phyloP scores from a whole-genome alignment of 1,284 basidiomycete genomes.

The Cutaneotrichosporon spelunceum region DNA sequence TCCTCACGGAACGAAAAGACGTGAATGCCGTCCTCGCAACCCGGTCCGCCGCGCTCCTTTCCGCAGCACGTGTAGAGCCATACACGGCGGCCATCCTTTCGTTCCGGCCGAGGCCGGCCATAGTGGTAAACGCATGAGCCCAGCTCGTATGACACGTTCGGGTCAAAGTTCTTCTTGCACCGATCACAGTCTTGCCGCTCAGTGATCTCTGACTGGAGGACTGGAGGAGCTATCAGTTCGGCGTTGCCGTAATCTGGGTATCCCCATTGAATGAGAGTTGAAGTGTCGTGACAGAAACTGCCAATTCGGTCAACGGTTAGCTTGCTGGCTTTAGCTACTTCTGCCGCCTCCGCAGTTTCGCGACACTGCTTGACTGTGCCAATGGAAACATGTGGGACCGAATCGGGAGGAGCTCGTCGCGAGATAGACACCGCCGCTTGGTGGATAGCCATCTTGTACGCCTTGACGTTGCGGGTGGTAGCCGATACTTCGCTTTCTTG shows the following conservation, averaged over 20 bases:
- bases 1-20: slow-evolving; percentile 54
- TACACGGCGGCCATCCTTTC: slow-evolving; percentile 40
- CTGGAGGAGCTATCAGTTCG: slow-evolving; percentile 49
- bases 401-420: slow-evolving; percentile 63
- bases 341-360: slow-evolving; percentile 60
- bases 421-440: slow-evolving; percentile 47
- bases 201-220: slow-evolving; percentile 40
- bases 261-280: slow-evolving; percentile 64
- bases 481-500: slow-evolving; percentile 45
- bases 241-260: slow-evolving; percentile 58
- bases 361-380: slow-evolving; percentile 71
- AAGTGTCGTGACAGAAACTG: slow-evolving; percentile 59
- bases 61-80: slow-evolving; percentile 53
- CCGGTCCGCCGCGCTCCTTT: slow-evolving; percentile 57
- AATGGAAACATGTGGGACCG: slow-evolving; percentile 65
- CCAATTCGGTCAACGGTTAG: slow-evolving; percentile 59
- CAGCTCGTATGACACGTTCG: slow-evolving; percentile 55
- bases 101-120: slow-evolving; percentile 58
- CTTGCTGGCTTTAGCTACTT: slow-evolving; percentile 59
- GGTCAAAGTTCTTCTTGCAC: slow-evolving; percentile 66
- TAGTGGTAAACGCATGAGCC: slow-evolving; percentile 77
- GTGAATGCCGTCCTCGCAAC: slow-evolving; percentile 37
- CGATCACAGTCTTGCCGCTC: slow-evolving; percentile 69
- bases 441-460: slow-evolving; percentile 48
- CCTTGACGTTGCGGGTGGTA: slow-evolving; percentile 34